These are phyloP conservation scores for Catunica adiposa DNA, from an alignment of 2,329 filamentous ascomycete genomes.

Conservation along the genomic window DNA sequence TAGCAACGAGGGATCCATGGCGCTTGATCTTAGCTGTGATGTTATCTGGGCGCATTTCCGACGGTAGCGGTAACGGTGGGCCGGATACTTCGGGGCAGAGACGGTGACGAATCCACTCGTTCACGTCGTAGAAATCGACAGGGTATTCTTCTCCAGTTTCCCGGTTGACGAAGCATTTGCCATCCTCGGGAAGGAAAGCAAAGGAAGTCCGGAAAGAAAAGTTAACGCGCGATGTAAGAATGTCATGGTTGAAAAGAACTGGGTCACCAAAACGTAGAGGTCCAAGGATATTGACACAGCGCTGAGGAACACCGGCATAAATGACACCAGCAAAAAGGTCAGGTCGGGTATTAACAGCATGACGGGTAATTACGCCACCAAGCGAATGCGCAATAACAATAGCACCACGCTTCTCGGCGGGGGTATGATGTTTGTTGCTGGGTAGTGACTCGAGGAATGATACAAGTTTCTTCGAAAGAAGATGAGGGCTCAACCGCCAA, in stretches of 20 bases:
- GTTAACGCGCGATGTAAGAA: conserved; percentile 83
- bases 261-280: conserved; percentile 85
- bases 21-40: conserved; percentile 9
- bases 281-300: conserved; percentile 81
- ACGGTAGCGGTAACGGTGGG: conserved; percentile 4
- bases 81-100: conserved; percentile 22
- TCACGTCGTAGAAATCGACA: conserved; percentile 66
- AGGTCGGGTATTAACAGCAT: conserved; percentile 71
- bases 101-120: conserved; percentile 64
- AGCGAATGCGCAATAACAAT: conserved; percentile 67
- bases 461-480: conserved; percentile 56
- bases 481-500: conserved; percentile 72
- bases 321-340: conserved; percentile 75
- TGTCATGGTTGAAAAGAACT: conserved; percentile 72
- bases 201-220: conserved; percentile 82
- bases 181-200: conserved; percentile 69
- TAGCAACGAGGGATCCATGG: conserved; percentile 8
- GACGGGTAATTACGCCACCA: conserved; percentile 72
- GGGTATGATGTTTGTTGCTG: conserved; percentile 43
- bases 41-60: background rate
- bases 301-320: conserved; percentile 70
- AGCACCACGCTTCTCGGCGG: conserved; percentile 46
- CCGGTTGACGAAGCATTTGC: conserved; percentile 74
- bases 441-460: conserved; percentile 57
- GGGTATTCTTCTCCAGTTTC: conserved; percentile 63